Base-by-base conservation (phyloP, 2,329 filamentous ascomycete genomes). In the Cladorrhinum sp. region DNA sequence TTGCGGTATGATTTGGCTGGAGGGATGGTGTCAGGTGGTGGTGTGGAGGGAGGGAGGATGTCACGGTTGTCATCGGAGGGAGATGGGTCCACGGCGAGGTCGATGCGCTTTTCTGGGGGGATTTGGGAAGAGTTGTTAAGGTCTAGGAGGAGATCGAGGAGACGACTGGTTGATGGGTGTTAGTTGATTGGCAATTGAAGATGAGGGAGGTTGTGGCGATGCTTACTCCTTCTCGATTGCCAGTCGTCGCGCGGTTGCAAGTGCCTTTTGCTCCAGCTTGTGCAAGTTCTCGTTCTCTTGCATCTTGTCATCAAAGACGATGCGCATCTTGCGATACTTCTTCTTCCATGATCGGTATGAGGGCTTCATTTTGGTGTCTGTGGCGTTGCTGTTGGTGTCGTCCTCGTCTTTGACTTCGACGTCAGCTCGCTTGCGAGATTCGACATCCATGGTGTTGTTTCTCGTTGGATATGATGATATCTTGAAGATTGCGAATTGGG, bases 271-370 rank as follows among this genome's bases (percentile, higher is more conserved):
- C 74, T 95, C 92, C 58, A 90, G 82, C 69, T 86, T 86, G 76
- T 95, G 95, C 62, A 95, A 82, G 58, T 87, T 84, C 75, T 96
- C 95, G 73, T 91, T 90, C 66, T 91, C 86, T 60, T 88, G 84
- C 84, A 93, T 91, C 70, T 86, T 86, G 55, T 86, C 81, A 68
- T 95, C 90, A 71, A 95, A 96, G 26, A 82, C 80, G 73, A 89
- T 82, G 76, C 89, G 88, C 86, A 95, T 91, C 82, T 96, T 96
- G 70, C 90, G 89, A 75, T 96, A 99, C 80, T 99, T 99, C 79
- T 96, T 96, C 83, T 91, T 92, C 81, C 83, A 89, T 50, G 86
- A 89, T 71, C 85, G 88, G 74, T 88, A 86, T 3, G 78, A 82
- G 70, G 76, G 79, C 74, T 78, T 82, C 70, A 72, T 73, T 33